Evolutionary conservation across 768 basidiomycete species (phyloP).

Genomic region (Mycena sanguinolenta): DNA sequence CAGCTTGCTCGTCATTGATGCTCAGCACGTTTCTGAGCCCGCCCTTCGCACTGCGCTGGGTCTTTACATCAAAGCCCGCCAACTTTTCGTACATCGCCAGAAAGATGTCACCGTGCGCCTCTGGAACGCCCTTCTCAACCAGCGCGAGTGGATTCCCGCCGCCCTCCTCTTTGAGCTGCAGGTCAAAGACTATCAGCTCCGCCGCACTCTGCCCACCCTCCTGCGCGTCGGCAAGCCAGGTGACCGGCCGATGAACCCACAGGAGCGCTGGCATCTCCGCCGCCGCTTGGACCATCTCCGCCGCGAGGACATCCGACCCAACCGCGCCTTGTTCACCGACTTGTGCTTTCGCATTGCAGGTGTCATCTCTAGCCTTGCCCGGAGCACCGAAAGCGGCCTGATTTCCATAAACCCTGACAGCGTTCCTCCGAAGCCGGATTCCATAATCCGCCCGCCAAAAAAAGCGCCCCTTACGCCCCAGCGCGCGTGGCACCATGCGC

Average conservation of each 20-base stretch:
- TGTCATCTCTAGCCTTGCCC: constrained; percentile 6
- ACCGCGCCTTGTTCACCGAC: neutral
- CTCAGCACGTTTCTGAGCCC: constrained; percentile 15
- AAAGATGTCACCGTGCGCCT: neutral
- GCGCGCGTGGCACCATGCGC: constrained; percentile 2
- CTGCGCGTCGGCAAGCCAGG: neutral
- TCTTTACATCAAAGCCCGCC: constrained; percentile 15
- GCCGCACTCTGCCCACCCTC: constrained; percentile 10
- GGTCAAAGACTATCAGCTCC: constrained; percentile 23
- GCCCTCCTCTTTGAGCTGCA: constrained; percentile 17
- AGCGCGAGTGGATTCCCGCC: constrained; percentile 30
- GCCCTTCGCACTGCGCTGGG: constrained; percentile 20
- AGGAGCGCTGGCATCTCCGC: constrained; percentile 9
- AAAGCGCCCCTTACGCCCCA: neutral
- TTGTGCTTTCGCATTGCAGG: constrained; percentile 17
- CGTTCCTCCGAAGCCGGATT: too few relatives aligned
- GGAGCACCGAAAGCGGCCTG: neutral
- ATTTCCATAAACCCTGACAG: neutral
- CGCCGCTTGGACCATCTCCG: constrained; percentile 18
- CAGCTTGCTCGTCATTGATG: neutral
- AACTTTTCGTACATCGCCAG: neutral
- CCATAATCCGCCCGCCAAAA: neutral
- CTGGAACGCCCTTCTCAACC: constrained; percentile 4
- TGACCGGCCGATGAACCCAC: neutral
- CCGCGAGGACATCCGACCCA: neutral